Percentiles rank a stretch among this genome's conserved stretches.
Evolutionary conservation across 2,329 filamentous ascomycete species (phyloP).

Genomic region (Tolypocladium cylindrosporum): DNA sequence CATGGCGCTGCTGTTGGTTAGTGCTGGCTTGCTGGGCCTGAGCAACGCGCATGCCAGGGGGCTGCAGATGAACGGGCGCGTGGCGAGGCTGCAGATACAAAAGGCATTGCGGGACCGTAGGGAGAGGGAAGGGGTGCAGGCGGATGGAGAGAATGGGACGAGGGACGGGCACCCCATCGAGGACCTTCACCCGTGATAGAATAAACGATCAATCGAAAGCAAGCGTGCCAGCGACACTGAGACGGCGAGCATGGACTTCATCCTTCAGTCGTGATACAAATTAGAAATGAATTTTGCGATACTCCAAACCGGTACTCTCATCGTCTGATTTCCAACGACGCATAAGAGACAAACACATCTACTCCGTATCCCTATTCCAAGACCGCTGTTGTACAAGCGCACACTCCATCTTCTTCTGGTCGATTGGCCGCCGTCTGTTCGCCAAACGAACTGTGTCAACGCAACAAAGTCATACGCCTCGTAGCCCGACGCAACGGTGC

Average conservation of each 20-base stretch:
- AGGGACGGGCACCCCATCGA: neutral
- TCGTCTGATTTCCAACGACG: neutral
- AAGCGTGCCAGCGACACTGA: neutral
- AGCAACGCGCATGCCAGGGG: conserved; percentile 39
- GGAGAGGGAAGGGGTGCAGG: neutral
- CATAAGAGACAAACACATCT: neutral
- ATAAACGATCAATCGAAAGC: neutral
- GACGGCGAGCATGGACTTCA: neutral
- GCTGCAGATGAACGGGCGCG: conserved; percentile 41
- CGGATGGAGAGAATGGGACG: neutral
- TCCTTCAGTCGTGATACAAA: no score
- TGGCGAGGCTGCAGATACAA: conserved; percentile 20
- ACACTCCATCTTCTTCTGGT: neutral
- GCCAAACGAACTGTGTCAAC: neutral
- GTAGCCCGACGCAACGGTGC: neutral
- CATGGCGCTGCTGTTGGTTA: conserved; percentile 39
- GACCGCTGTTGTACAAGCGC: neutral
- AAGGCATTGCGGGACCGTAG: neutral
- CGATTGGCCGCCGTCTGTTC: neutral
- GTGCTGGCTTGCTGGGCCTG: conserved; percentile 41
- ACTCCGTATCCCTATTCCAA: neutral
- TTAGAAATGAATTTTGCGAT: neutral
- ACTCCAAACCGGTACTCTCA: neutral
- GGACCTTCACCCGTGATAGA: neutral
- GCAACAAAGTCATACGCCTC: neutral